Base-by-base conservation (phyloP, 257 asterid species). In the Perilla frutescens region DNA sequence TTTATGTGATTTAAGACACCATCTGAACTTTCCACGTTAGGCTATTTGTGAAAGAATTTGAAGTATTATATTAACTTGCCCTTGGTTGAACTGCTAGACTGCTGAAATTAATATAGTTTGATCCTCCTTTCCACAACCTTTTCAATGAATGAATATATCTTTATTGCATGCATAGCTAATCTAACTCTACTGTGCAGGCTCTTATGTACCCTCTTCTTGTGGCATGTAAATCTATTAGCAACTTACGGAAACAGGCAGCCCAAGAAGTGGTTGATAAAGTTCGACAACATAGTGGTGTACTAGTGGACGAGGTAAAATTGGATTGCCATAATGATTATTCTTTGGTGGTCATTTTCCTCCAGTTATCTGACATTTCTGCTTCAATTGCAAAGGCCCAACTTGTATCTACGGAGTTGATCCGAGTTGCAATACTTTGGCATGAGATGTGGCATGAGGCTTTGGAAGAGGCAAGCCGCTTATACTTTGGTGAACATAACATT, bases 161-260 rank as follows among this genome's bases (percentile, higher is more conserved):
- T 61, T 41, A 7, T 65, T 41, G 51, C 45, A 68, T 64, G 39
- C 54, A 50, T 78, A 58, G 63, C 73, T 67, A 58, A 74, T 63
- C 10, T 6, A 34, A n/a, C 72, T 34, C 14, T 68, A 37, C 20
- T 41, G 9, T 81, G 77, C 96, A 95, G 99, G 99, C 99, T 85
- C 99, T 95, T 78, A 95, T 95, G 99, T 95, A 95, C 74, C 99
- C 99, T 55, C 98, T 95, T 61, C 99, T 95, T 62, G 99, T 95
- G 84, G 99, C 99, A 3, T 95, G 99, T 70, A 95, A 95, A 81
- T 90, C 99, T 14, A 92, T 95, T 82, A 95, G 98, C 87, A 89
- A 81, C 80, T 86, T 89, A 68, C 90, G 99, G 70, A 90, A 85
- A 81, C 92, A 91, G 80, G 98, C 99, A 53, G 99, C 99, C 68